Evolutionary conservation across 495 filamentous ascomycete species (phyloP), one percentile per base, ranked within the genome.

Genomic region (Penicillium paxilli): DNA sequence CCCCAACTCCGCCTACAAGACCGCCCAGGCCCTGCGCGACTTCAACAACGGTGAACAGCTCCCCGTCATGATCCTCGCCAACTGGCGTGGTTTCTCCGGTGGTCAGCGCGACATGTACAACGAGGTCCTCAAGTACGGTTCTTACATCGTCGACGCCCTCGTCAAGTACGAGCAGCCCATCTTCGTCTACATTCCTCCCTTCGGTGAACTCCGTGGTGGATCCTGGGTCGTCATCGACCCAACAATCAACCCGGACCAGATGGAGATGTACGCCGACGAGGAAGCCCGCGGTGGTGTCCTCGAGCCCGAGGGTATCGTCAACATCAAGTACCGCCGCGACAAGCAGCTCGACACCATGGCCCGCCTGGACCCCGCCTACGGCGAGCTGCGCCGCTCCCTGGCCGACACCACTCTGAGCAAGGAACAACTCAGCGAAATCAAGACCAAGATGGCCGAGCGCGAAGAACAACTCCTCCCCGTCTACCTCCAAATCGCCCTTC

Each of bases 31-130:
- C 51, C 94, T 98, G 71, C 90, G 86, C 57, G 94, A 98, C 82
- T 98, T 98, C 84, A 98, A 97, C 86, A 84, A 95, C 60, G 94
- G 94, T 68, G 94, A 98, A 75, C 94, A 98, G 80, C 83, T 98
- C 55, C 94, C 94, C 40, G 80, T 98, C 54, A 97, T 98, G 91
- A 98, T 98, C 73, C 83, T 98, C 44, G 94, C 94, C 71, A 98
- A 98, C 82, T 98, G 94, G 94, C 83, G 94, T 82, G 94, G 94
- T 76, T 98, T 98, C 89, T 97, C 94, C 51, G 94, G 94, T 79
- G 94, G 94, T 47, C 94, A 98, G 76, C 90, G 92, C 63, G 94
- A 98, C 72, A 98, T 98, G 94, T 98, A 96, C 85, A 96, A 97
- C 76, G 94, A 98, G 74, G 95, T 98, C 8, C 85, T 98, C 70